Conservation (phyloP, 1,284 basidiomycete genomes). For the Rhodotorula mucilaginosa region DNA sequence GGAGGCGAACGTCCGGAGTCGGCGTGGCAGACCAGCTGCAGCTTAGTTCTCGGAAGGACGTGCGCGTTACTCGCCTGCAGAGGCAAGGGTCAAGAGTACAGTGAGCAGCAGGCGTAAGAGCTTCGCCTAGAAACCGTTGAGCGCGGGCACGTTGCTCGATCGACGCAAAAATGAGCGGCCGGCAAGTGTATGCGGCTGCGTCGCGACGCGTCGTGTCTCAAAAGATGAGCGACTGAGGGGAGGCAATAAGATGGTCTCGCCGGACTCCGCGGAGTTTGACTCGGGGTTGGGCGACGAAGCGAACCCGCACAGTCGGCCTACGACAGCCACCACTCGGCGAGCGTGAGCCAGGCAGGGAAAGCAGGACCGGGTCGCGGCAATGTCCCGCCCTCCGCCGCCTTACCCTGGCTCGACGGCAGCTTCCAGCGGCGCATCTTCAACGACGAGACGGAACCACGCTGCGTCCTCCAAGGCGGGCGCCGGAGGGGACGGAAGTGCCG, state of each 20-base stretch:
- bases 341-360: too few species aligned
- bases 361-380: not conserved
- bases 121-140: too few species aligned
- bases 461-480: not conserved
- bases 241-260: not conserved
- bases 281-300: not conserved
- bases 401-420: too few species aligned
- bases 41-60: too few species aligned
- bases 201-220: too few species aligned
- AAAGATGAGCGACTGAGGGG: not conserved
- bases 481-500: not conserved
- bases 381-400: conserved; percentile 6
- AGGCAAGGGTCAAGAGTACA: too few species aligned
- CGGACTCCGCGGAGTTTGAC: not conserved
- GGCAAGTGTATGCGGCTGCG: too few species aligned
- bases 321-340: not conserved
- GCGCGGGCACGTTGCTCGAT: too few species aligned
- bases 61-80: too few species aligned
- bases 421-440: not conserved
- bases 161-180: too few species aligned
- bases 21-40: not conserved
- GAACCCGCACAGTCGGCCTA: too few species aligned
- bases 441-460: not conserved
- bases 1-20: not conserved
- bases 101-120: too few species aligned